Evolutionary conservation across 2,329 filamentous ascomycete species (phyloP), one percentile per base, ranked within the genome.

Genomic region (Penicillium sp.): DNA sequence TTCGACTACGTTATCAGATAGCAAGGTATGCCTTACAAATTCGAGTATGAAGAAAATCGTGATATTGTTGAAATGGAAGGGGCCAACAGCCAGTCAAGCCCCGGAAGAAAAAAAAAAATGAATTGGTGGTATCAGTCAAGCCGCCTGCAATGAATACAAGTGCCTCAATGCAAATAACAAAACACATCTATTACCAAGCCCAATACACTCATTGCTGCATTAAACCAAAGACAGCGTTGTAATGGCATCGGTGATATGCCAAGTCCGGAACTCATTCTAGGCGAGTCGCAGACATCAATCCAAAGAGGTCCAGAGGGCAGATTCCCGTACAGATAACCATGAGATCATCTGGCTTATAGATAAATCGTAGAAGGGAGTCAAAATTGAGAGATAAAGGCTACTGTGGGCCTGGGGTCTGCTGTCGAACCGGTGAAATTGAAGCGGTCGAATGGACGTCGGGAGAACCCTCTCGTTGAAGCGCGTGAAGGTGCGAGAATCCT

Each of bases 361-460:
- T 47, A 49, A 26, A 56, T 40, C 27, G 34, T 39, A 50, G 41
- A 55, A 28, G 42, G 26, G 38, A 13, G 14, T 39, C 11, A 32
- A 39, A 31, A 47, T 42, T 36, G 49, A 52, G 47, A 20, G 35
- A 42, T 18, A 36, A 37, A 40, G 44, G 22, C 43, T 57, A 56
- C n/a, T 48, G 44, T n/a, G 49, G 41, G 7, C 22, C 35, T 7
- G 48, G 40, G 20, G 48, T 47, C 40, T 55, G 50, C 24, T 34
- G 34, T 18, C 50, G 47, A 14, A 52, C 35, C 16, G 43, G 60
- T 28, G 47, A 59, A 52, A 40, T 43, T 28, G 46, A 58, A 20
- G 42, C 51, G 29, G 35, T 42, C 9, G 52, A 55, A 10, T 59
- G 52, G 6, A 61, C 65, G 4, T 62, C 66, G 1, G 66, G 64